Percentiles rank a stretch among this genome's conserved stretches.
Conservation (phyloP, 1,284 basidiomycete species). For the Calocybe gambosa region DNA sequence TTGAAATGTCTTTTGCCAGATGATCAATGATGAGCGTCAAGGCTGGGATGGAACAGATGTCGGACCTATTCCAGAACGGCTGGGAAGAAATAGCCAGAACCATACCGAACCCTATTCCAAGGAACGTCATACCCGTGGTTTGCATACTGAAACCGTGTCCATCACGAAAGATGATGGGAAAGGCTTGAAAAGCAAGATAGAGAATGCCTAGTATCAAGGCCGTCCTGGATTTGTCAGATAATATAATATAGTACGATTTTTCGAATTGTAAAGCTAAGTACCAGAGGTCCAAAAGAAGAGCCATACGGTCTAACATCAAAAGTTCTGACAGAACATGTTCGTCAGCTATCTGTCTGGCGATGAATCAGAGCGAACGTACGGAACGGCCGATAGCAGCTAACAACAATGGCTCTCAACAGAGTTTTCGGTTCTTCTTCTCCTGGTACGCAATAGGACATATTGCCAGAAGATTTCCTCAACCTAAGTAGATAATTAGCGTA, state of each 20-base stretch:
- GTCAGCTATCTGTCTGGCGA: background rate
- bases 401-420: conserved; percentile 39
- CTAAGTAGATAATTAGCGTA: conserved; percentile 24
- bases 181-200: conserved; percentile 70
- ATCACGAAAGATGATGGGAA: conserved; percentile 63
- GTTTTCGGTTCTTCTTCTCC: conserved; percentile 41
- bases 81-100: conserved; percentile 47
- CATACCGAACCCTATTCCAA: conserved; percentile 72
- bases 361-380: conserved; percentile 30
- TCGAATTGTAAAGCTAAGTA: conserved; percentile 19
- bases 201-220: conserved; percentile 69
- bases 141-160: conserved; percentile 58
- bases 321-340: conserved; percentile 43
- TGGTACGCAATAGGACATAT: conserved; percentile 50
- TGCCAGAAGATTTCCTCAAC: conserved; percentile 51
- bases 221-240: conserved; percentile 21
- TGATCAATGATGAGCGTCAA: conserved; percentile 18
- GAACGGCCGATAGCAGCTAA: conserved; percentile 67
- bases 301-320: conserved; percentile 68
- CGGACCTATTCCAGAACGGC: conserved; percentile 59
- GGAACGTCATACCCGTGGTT: conserved; percentile 58
- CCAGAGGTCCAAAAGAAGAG: conserved; percentile 64
- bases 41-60: conserved; percentile 13
- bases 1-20: conserved; percentile 38
- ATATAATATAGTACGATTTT: background rate